These are phyloP conservation scores for Lactarius vividus DNA, from an alignment of 768 basidiomycete species.

Conservation along the genomic window DNA sequence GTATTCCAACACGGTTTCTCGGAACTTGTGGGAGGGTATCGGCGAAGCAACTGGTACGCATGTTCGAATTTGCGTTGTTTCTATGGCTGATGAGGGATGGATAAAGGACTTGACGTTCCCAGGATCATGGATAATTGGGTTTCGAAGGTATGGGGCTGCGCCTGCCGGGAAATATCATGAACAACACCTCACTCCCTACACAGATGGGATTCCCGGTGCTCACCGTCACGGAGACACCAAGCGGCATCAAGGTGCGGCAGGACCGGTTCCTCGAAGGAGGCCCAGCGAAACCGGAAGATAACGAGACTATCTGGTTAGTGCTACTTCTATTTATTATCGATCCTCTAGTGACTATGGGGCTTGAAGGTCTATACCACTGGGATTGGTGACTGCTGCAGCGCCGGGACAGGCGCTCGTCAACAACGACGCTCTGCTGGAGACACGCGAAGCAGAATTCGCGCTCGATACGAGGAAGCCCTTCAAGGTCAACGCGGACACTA, in stretches of 20 bases:
- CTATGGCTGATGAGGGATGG: background rate
- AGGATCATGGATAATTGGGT: conserved; percentile 92
- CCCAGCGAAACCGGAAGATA: conserved; percentile 72
- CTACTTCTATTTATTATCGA: conserved; percentile 2
- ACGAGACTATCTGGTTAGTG: conserved; percentile 80
- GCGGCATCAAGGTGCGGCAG: conserved; percentile 77
- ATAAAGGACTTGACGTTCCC: conserved; percentile 60
- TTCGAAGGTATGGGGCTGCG: conserved; percentile 49
- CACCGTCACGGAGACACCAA: conserved; percentile 72
- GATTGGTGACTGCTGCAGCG: conserved; percentile 59
- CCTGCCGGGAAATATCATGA: background rate
- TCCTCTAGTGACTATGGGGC: background rate
- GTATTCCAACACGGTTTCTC: conserved; percentile 81
- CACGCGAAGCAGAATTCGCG: conserved; percentile 63
- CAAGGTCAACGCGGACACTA: conserved; percentile 89
- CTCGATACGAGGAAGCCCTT: conserved; percentile 76
- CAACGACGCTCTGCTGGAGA: conserved; percentile 59
- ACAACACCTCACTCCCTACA: background rate
- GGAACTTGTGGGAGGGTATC: conserved; percentile 87
- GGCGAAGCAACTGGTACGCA: conserved; percentile 58
- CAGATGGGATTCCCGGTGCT: conserved; percentile 86
- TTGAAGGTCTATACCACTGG: conserved; percentile 76
- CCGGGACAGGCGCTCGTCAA: conserved; percentile 59
- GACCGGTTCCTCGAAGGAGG: conserved; percentile 92
- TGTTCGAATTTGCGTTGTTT: background rate